These are phyloP conservation scores for Calonectria henricotiae DNA, from an alignment of 2,329 filamentous ascomycete species.

Conservation along the genomic window DNA sequence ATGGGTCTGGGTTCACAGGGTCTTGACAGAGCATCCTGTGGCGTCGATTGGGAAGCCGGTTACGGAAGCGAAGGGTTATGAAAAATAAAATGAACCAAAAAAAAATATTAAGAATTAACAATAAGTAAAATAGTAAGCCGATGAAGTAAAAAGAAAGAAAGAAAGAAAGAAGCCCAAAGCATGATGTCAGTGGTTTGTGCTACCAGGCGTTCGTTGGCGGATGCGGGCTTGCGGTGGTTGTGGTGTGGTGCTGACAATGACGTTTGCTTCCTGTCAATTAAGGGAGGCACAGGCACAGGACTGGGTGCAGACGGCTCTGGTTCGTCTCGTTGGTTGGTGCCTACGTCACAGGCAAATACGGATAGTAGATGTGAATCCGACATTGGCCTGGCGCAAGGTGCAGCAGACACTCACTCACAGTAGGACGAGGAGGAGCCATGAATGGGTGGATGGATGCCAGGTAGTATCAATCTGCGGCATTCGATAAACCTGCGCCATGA, in stretches of 20 bases:
- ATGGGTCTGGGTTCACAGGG: constrained; percentile 6
- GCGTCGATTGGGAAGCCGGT: not conserved
- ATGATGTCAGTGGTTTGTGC: constrained; percentile 10
- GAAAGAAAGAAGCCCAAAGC: not conserved
- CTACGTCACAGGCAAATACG: constrained; percentile 8
- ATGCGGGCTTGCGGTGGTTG: not conserved
- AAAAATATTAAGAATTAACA: not conserved
- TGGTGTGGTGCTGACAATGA: constrained; percentile 16
- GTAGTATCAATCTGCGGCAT: no score
- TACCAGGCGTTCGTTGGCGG: not conserved
- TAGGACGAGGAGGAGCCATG: no score
- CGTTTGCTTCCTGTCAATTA: not conserved
- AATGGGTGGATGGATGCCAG: no score
- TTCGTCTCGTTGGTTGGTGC: not conserved
- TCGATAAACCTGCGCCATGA: not conserved
- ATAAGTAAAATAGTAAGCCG: not conserved
- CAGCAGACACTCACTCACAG: not conserved
- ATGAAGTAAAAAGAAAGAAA: not conserved
- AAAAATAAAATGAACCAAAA: not conserved
- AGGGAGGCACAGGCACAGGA: constrained; percentile 12
- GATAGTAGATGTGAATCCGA: not conserved
- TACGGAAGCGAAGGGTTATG: not conserved
- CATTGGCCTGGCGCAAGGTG: not conserved
- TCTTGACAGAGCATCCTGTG: not conserved
- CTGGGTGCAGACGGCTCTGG: not conserved